Percentiles rank a stretch among this genome's conserved stretches.
Evolutionary conservation across 345 rosid species (phyloP).

Genomic region (Pugionium dolabratum): DNA sequence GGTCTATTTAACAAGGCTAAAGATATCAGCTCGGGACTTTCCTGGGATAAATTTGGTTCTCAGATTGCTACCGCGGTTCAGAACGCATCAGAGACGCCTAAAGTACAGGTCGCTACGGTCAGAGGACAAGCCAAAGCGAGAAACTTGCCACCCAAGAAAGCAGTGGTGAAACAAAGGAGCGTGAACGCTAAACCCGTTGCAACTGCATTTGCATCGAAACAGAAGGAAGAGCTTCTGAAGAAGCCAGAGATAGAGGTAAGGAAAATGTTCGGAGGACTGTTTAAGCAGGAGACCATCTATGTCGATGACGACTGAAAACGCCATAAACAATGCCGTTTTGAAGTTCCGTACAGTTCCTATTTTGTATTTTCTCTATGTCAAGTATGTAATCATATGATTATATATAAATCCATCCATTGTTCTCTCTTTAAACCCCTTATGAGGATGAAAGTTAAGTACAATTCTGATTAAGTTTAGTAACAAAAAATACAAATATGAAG

Average conservation of each 20-base stretch:
- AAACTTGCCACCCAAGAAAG: conserved; percentile 59
- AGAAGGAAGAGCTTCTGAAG: conserved; percentile 36
- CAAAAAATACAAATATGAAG: too few species aligned
- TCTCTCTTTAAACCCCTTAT: neutral
- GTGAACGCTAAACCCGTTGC: conserved; percentile 39
- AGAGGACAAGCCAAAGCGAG: conserved; percentile 89
- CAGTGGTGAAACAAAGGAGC: conserved; percentile 48
- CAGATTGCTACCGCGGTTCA: conserved; percentile 60
- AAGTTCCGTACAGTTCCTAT: conserved; percentile 26
- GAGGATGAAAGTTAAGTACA: too few species aligned
- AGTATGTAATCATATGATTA: conserved; percentile 31
- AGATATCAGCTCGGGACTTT: conserved; percentile 61
- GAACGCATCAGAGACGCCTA: conserved; percentile 44
- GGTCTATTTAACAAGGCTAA: conserved; percentile 63
- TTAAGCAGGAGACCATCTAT: conserved; percentile 88
- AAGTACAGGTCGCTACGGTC: conserved; percentile 76
- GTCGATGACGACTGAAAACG: conserved; percentile 68
- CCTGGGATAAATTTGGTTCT: conserved; percentile 70
- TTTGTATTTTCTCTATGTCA: conserved; percentile 13
- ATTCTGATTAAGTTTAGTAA: too few species aligned
- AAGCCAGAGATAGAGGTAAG: conserved; percentile 60
- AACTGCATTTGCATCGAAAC: conserved; percentile 42
- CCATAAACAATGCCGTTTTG: neutral
- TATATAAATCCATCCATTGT: conserved; percentile 17
- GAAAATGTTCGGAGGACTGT: conserved; percentile 85